Evolutionary conservation across 164 flowering plant genomes (phyloP).

Genomic region (Dillenia suffruticosa): DNA sequence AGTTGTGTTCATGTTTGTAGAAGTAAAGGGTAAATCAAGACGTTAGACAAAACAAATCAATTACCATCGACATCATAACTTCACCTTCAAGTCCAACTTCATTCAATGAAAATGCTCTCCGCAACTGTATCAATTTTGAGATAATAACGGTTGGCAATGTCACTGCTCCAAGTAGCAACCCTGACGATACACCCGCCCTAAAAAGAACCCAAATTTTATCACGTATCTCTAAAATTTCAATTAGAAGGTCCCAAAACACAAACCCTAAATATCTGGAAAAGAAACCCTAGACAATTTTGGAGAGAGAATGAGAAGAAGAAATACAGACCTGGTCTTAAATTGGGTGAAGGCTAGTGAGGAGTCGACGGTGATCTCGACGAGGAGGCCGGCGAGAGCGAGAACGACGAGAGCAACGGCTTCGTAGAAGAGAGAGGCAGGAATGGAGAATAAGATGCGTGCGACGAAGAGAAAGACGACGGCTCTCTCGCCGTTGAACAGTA

Average conservation of each 20-base stretch:
- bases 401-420: constrained; percentile 47
- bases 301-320: background rate
- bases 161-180: constrained; percentile 83
- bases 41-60: no score
- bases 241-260: no score
- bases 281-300: background rate
- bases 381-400: constrained; percentile 49
- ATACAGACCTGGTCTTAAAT: constrained; percentile 50
- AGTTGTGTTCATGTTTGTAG: background rate
- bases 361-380: constrained; percentile 57
- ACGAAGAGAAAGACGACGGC: constrained; percentile 59
- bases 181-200: constrained; percentile 89
- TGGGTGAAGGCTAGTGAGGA: constrained; percentile 17
- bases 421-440: constrained; percentile 42
- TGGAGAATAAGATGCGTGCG: constrained; percentile 32
- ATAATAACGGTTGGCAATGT: constrained; percentile 71
- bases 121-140: constrained; percentile 66
- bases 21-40: background rate
- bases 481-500: constrained; percentile 69
- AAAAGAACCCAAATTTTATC: background rate
- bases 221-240: no score
- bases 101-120: constrained; percentile 39
- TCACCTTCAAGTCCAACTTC: constrained; percentile 51
- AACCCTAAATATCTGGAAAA: background rate
- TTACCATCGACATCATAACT: background rate